A percentile compares a stretch with the other conserved stretches of the same genome.
Evolutionary conservation across 176 grass and related monocot genomes (phyloP).

Genomic region (Musa schizocarpa): DNA sequence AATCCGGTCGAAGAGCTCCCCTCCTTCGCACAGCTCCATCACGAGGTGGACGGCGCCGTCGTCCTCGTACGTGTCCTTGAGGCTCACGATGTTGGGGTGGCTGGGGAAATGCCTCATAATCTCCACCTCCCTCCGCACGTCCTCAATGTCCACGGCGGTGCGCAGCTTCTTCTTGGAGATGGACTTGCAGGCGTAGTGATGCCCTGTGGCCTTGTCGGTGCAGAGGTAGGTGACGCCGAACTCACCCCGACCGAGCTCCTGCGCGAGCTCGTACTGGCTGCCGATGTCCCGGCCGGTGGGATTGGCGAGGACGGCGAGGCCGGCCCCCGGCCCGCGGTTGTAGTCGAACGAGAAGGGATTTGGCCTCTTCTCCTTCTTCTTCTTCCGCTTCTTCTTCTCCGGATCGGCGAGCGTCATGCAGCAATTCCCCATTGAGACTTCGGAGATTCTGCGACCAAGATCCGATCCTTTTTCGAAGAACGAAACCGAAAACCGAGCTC

Average conservation of each 20-base stretch:
- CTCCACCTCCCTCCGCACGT: neutral
- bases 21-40: neutral
- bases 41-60: neutral
- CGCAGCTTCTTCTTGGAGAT: neutral
- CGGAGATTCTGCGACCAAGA: neutral
- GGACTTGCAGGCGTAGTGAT: neutral
- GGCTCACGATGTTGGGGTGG: neutral
- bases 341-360: neutral
- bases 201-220: neutral
- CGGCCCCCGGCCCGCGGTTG: neutral
- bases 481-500: too few species aligned
- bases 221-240: conserved; percentile 1
- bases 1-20: neutral
- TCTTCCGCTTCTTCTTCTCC: neutral
- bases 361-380: neutral
- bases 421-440: neutral
- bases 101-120: neutral
- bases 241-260: neutral
- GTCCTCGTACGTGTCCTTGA: conserved; percentile 2
- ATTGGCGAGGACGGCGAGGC: neutral
- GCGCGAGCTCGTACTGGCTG: neutral
- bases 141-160: neutral
- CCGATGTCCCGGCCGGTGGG: neutral
- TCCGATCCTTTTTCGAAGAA: neutral
- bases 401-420: neutral